Conservation (phyloP, 345 rosid genomes). For the Eucalyptus marginata region DNA sequence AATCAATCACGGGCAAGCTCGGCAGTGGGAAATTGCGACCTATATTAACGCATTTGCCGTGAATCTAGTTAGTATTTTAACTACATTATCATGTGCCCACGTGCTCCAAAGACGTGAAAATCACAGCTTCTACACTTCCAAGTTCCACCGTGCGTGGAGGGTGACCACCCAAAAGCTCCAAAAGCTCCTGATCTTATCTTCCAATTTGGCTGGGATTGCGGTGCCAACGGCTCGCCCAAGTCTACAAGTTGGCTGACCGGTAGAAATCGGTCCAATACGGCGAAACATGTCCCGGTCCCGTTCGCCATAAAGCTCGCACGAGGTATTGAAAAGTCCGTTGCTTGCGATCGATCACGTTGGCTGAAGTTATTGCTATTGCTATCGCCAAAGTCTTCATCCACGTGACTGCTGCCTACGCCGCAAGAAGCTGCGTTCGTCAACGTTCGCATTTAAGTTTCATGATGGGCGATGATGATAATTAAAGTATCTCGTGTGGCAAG, state of each 20-base stretch:
- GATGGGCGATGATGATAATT: background rate
- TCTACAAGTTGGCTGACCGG: background rate
- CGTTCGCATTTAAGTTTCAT: background rate
- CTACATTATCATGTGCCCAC: background rate
- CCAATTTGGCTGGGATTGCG: background rate
- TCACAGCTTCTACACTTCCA: background rate
- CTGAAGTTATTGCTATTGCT: background rate
- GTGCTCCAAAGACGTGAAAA: background rate
- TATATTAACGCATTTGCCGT: background rate
- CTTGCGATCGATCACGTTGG: background rate
- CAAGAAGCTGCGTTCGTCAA: background rate
- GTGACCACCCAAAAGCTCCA: background rate
- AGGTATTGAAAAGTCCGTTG: background rate
- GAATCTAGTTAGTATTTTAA: no score
- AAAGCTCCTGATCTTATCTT: background rate
- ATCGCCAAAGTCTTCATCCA: background rate
- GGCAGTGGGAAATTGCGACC: accelerated
- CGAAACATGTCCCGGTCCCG: background rate
- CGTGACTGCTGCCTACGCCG: background rate
- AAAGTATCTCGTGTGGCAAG: background rate
- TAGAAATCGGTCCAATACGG: background rate
- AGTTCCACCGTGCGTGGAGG: background rate
- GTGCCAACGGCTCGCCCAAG: background rate
- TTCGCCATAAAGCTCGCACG: background rate
- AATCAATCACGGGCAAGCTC: background rate